Base-by-base conservation (phyloP, 176 grass and related monocot species). In the Thalia dealbata region DNA sequence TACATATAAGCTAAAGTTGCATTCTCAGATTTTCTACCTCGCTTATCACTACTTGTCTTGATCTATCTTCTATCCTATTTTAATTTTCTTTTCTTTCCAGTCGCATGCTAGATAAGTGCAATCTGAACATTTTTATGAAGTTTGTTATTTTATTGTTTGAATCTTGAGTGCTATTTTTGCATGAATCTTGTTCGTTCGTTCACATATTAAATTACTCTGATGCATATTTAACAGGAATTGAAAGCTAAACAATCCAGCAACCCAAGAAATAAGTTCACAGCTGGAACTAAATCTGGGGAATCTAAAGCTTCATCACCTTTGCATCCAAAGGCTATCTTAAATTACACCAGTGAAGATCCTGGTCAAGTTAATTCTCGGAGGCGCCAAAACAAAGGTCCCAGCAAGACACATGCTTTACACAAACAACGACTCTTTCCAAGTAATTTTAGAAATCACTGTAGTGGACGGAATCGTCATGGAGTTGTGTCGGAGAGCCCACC, bases 351-450 rank as follows among this genome's bases (percentile, higher is more conserved):
- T 24, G 95, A 95, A 69, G 90, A 91, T 73, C 26, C 72, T 74
- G 95, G 87, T 64, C 85, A 85, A 61, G 81, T 79, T 86, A 88
- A 83, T 73, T 83, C 83, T 19, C 77, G 88, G 68, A 93, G 81
- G 79, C 84, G 90, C 67, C 92, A 85, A 64, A 88, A 67, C 78
- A 93, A 80, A 88, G 74, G 85, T 71, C 87, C 81, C 69, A 84
- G 79, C 81, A 93, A 95, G 73, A 48, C 79, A 9, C 77, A 95
- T 64, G 73, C 41, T 64, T 85, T 79, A n/a, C 77, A 81, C 46
- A 89, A 92, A 41, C 95, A 92, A 76, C 89, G 90, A 18, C 87
- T 99, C 56, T 99, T 91, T 88, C 83, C 90, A 72, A 81, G 87
- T 79, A 93, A 84, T 91, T 93, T 91, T 82, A 55, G 70, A 5